These are phyloP conservation scores for Populus hybrid DNA, from an alignment of 441 rosid genomes.

Conservation along the genomic window DNA sequence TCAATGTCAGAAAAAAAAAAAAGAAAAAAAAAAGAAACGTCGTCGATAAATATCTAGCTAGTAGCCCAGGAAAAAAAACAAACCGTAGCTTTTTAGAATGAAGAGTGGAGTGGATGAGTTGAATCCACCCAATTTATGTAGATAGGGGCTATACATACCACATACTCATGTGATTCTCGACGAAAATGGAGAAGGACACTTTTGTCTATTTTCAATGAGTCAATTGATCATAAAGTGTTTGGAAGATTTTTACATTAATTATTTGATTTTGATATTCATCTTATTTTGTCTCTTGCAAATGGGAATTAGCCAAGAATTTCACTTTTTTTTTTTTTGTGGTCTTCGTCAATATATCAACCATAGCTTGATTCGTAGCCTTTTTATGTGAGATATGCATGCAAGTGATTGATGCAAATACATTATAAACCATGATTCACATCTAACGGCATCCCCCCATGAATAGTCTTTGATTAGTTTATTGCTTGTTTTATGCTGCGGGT, in stretches of 20 bases:
- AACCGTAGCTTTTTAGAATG: slow-evolving; percentile 13
- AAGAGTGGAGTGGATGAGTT: neutral
- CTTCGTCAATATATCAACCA: too few species aligned
- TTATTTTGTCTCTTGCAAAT: neutral
- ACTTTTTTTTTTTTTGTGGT: too few species aligned
- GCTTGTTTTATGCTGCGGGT: too few species aligned
- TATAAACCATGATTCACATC: too few species aligned
- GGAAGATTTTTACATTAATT: neutral
- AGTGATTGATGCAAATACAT: too few species aligned
- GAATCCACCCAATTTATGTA: neutral
- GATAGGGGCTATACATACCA: neutral
- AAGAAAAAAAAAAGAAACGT: too few species aligned
- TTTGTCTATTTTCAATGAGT: neutral
- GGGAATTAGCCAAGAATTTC: neutral
- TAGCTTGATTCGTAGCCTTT: too few species aligned
- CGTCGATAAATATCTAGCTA: neutral
- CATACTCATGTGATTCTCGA: neutral
- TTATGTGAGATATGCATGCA: too few species aligned
- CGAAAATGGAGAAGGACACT: neutral
- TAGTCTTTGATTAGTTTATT: too few species aligned
- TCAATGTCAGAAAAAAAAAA: neutral
- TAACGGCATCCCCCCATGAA: too few species aligned
- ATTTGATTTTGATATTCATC: neutral
- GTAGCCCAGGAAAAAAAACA: slow-evolving; percentile 8
- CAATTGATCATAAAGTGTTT: too few species aligned